These are phyloP conservation scores for Trichoderma afroharzianum DNA, from an alignment of 2,329 filamentous ascomycete genomes.

Conservation along the genomic window DNA sequence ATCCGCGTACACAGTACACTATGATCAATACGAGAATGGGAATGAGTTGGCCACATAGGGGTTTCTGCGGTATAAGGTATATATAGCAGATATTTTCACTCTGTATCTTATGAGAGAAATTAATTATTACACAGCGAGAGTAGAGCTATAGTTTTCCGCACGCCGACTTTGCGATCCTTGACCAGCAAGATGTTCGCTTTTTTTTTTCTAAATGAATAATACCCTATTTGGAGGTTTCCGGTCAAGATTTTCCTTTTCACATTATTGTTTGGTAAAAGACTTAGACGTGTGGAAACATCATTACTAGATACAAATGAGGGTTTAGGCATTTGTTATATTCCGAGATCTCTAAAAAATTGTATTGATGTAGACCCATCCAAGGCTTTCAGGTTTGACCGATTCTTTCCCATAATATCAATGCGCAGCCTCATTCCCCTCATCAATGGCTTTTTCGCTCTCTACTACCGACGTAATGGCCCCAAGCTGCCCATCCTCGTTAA, in stretches of 20 bases:
- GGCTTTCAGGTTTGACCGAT: not conserved
- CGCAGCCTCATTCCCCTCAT: not conserved
- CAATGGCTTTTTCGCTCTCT: not conserved
- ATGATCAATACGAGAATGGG: not conserved
- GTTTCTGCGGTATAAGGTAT: not conserved
- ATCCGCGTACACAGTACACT: not conserved
- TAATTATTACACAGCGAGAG: not conserved
- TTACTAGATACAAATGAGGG: too few relatives aligned
- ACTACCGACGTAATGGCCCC: not conserved
- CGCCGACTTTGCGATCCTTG: not conserved
- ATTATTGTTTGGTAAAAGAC: too few relatives aligned
- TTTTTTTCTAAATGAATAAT: not conserved
- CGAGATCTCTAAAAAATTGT: not conserved
- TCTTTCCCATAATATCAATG: not conserved
- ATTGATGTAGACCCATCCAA: not conserved
- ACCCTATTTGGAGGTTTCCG: not conserved
- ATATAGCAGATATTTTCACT: not conserved
- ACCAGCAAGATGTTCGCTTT: not conserved
- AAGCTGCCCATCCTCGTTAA: not conserved
- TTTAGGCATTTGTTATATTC: too few relatives aligned
- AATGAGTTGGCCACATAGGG: not conserved
- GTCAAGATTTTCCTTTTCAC: not conserved
- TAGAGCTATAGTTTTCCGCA: not conserved
- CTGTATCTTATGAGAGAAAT: not conserved
- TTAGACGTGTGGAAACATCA: too few relatives aligned